Evolutionary conservation across 1,284 basidiomycete genomes (phyloP).

Genomic region (Ceratobasidium theobromae): DNA sequence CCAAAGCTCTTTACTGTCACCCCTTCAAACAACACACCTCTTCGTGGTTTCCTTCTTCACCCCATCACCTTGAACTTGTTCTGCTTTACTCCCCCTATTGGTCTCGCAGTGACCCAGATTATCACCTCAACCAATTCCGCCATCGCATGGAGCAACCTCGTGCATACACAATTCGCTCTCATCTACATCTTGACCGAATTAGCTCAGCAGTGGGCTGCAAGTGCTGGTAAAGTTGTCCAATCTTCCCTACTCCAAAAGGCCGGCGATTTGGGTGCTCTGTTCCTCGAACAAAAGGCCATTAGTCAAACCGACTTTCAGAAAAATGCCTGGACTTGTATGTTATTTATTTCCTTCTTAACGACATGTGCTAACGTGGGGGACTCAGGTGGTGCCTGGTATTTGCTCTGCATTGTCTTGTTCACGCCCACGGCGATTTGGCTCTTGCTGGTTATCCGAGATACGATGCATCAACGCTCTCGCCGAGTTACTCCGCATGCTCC

Average conservation of each 20-base stretch:
- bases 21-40: background rate
- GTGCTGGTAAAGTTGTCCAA: background rate
- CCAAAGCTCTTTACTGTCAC: slow-evolving; percentile 16
- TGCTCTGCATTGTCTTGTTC: slow-evolving; percentile 15
- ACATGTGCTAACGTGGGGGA: no score
- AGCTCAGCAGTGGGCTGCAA: background rate
- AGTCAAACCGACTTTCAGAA: slow-evolving; percentile 12
- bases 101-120: slow-evolving; percentile 14
- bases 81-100: slow-evolving; percentile 9
- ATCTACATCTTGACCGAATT: background rate
- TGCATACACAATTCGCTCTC: slow-evolving; percentile 25
- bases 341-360: background rate
- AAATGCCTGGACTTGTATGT: slow-evolving; percentile 15
- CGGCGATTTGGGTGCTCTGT: slow-evolving; percentile 8
- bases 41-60: slow-evolving; percentile 9
- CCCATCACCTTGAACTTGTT: slow-evolving; percentile 13
- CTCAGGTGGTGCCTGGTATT: slow-evolving; percentile 10
- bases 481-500: slow-evolving; percentile 1
- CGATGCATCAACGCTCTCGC: background rate
- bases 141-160: slow-evolving; percentile 17
- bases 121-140: slow-evolving; percentile 15
- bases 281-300: slow-evolving; percentile 5
- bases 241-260: background rate
- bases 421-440: slow-evolving; percentile 26
- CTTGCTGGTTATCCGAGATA: background rate